Conservation (phyloP, 768 basidiomycete genomes). For the Rhizopogon vesiculosus region DNA sequence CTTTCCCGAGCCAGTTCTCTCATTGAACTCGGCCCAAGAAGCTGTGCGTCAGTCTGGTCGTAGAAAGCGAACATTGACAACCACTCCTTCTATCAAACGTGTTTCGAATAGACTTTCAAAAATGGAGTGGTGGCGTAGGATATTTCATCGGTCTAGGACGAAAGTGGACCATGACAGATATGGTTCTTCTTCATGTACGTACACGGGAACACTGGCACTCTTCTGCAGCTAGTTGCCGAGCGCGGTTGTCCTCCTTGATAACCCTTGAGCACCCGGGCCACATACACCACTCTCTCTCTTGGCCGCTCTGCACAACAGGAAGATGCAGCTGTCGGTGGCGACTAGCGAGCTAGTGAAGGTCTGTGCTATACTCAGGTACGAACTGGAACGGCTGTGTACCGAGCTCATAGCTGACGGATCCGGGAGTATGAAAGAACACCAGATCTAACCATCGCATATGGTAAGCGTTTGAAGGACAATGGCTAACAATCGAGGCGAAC, state of each 20-base stretch:
- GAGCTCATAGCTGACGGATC: background rate
- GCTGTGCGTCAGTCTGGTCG: no score
- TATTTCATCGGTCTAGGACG: no score
- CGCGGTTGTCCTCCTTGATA: background rate
- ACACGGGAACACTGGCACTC: background rate
- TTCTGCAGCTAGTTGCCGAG: background rate
- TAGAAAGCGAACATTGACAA: no score
- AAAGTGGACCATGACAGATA: background rate
- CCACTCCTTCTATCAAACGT: no score
- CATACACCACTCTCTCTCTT: background rate
- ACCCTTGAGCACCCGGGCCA: background rate
- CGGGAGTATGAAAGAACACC: no score
- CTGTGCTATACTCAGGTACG: no score
- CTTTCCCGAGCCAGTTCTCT: no score
- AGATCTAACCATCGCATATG: background rate
- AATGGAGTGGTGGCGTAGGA: conserved; percentile 18
- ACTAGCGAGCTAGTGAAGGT: background rate
- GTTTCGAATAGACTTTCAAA: conserved; percentile 32
- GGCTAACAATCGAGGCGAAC: background rate
- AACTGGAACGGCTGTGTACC: background rate
- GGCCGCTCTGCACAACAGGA: background rate
- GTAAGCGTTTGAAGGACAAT: background rate
- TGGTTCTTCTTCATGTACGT: background rate
- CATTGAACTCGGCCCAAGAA: no score
- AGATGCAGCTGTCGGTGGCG: background rate